These are phyloP conservation scores for Colletotrichum limetticola DNA, from an alignment of 2,329 filamentous ascomycete species.

Conservation along the genomic window DNA sequence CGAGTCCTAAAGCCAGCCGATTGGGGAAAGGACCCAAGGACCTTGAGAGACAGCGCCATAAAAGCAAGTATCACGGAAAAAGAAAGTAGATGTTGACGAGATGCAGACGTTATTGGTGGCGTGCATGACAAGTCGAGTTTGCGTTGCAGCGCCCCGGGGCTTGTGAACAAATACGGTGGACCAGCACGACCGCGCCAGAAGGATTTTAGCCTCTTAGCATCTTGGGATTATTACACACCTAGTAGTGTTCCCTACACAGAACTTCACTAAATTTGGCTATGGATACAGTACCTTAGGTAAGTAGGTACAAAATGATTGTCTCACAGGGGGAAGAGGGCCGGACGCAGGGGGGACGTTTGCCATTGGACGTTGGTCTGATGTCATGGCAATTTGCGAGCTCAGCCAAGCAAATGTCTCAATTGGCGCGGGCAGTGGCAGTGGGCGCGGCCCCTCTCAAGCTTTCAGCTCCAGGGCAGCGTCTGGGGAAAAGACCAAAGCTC, in stretches of 20 bases:
- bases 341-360: not conserved
- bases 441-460: constrained; percentile 14
- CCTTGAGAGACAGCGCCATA: not conserved
- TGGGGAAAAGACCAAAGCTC: constrained; percentile 4
- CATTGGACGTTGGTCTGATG: constrained; percentile 25
- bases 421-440: not conserved
- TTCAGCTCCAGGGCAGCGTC: constrained; percentile 2
- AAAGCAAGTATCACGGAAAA: not conserved
- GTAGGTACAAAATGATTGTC: constrained; percentile 4
- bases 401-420: constrained; percentile 31
- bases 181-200: not conserved
- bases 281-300: no score
- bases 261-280: no score
- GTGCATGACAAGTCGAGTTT: not conserved
- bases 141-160: not conserved
- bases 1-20: no score
- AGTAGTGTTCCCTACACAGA: no score
- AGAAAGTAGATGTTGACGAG: constrained; percentile 22
- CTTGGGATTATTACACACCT: no score
- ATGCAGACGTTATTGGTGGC: constrained; percentile 1
- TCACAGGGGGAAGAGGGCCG: constrained; percentile 2
- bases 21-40: not conserved
- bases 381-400: constrained; percentile 27
- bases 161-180: not conserved
- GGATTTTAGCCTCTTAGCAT: not conserved